These are phyloP conservation scores for Apostasia shenzhenica DNA, from an alignment of 106 monocot genomes.

Conservation along the genomic window DNA sequence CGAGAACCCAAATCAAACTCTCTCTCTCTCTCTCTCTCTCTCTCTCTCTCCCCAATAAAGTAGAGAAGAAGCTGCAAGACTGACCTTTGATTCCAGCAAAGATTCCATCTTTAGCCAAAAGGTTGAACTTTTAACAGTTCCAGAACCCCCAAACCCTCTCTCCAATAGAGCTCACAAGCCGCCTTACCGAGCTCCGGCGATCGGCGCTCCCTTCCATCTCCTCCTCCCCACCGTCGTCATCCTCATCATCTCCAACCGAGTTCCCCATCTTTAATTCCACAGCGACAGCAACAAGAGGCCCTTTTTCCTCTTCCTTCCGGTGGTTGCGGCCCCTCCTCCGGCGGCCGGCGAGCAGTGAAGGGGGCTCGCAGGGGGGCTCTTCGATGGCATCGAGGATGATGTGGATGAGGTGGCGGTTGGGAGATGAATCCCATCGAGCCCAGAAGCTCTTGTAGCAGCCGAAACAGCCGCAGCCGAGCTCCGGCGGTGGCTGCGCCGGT, in stretches of 20 bases:
- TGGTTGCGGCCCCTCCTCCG: too few species aligned
- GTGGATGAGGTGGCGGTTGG: slow-evolving; percentile 14
- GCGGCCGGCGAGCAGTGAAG: too few species aligned
- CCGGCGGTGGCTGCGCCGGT: slow-evolving; percentile 10
- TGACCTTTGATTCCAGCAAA: too few species aligned
- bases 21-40: too few species aligned
- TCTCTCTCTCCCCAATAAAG: too few species aligned
- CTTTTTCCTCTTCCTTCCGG: too few species aligned
- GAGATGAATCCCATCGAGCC: slow-evolving; percentile 9
- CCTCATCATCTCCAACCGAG: background rate
- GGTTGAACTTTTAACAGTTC: background rate
- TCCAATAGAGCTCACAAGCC: slow-evolving; percentile 11
- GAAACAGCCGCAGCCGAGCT: slow-evolving; percentile 27
- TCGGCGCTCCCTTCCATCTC: background rate
- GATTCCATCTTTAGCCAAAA: too few species aligned
- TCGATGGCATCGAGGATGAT: slow-evolving; percentile 6
- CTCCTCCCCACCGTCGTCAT: background rate
- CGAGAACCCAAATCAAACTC: too few species aligned
- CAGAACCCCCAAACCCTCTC: slow-evolving; percentile 11
- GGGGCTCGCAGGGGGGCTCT: background rate
- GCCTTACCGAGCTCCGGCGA: slow-evolving; percentile 1
- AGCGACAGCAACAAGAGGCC: too few species aligned
- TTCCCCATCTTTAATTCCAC: too few species aligned
- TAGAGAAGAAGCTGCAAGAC: too few species aligned
- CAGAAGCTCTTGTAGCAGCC: slow-evolving; percentile 28